A percentile compares a stretch with the other conserved stretches of the same genome.
Conservation (phyloP, 768 basidiomycete species). For the Collybia sp. region DNA sequence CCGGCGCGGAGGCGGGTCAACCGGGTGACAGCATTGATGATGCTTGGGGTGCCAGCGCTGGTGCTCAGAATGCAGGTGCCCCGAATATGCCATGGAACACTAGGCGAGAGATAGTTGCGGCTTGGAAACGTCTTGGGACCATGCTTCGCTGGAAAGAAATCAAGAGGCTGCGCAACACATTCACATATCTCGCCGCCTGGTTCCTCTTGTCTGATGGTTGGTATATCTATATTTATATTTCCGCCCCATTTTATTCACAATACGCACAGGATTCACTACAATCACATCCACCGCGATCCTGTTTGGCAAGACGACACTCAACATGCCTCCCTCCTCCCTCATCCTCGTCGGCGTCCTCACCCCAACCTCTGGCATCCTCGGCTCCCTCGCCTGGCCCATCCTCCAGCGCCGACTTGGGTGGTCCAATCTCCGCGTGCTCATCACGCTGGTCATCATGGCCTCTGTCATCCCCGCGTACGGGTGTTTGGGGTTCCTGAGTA, state of each 20-base stretch:
- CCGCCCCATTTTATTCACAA: background rate
- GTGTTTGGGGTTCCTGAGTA: constrained; percentile 68
- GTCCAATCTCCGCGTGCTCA: constrained; percentile 65
- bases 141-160: constrained; percentile 78
- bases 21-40: constrained; percentile 1
- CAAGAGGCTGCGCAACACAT: constrained; percentile 73
- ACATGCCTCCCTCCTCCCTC: constrained; percentile 74
- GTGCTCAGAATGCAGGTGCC: constrained; percentile 13
- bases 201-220: constrained; percentile 89
- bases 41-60: constrained; percentile 7
- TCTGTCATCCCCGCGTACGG: constrained; percentile 75
- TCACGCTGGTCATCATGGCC: constrained; percentile 62
- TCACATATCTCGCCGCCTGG: constrained; percentile 90
- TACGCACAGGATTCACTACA: constrained; percentile 75
- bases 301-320: constrained; percentile 84
- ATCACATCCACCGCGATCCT: constrained; percentile 90
- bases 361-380: constrained; percentile 73
- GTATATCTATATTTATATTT: constrained; percentile 11
- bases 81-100: constrained; percentile 35
- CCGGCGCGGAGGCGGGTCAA: constrained; percentile 25
- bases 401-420: constrained; percentile 62
- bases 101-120: constrained; percentile 47
- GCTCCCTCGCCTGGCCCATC: constrained; percentile 77
- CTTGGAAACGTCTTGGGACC: constrained; percentile 71
- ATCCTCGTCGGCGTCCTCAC: constrained; percentile 79